A percentile compares a stretch with the other conserved stretches of the same genome.
Conservation (phyloP, 305 asterid species). For the Ilex paraguariensis region DNA sequence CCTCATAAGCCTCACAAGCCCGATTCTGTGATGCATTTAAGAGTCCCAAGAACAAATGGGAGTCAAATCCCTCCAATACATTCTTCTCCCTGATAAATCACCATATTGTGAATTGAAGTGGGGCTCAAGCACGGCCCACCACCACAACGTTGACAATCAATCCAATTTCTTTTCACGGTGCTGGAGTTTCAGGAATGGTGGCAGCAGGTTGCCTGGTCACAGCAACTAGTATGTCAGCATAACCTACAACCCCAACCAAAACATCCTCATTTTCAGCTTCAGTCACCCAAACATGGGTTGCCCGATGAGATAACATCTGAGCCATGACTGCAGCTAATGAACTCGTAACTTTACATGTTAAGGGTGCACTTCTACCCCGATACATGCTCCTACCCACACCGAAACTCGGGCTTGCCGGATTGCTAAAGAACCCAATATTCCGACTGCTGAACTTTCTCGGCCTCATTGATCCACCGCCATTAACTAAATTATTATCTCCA, state of each 20-base stretch:
- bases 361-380: slow-evolving; percentile 83
- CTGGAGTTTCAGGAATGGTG: slow-evolving; percentile 32
- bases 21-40: too few species aligned
- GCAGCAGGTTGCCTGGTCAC: slow-evolving; percentile 59
- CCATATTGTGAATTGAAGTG: too few species aligned
- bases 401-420: slow-evolving; percentile 33
- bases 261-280: slow-evolving; percentile 64
- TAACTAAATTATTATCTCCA: slow-evolving; percentile 26
- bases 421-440: slow-evolving; percentile 67
- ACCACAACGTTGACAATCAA: too few species aligned
- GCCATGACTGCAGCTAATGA: slow-evolving; percentile 97
- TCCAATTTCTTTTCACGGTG: slow-evolving; percentile 18
- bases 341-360: slow-evolving; percentile 72
- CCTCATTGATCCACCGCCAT: slow-evolving; percentile 26
- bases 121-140: too few species aligned
- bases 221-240: slow-evolving; percentile 77
- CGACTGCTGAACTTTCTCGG: slow-evolving; percentile 63
- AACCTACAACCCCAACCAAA: slow-evolving; percentile 80
- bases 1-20: too few species aligned
- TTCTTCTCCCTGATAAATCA: too few species aligned
- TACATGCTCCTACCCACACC: slow-evolving; percentile 74
- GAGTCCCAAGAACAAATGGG: too few species aligned
- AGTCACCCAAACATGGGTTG: slow-evolving; percentile 95
- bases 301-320: slow-evolving; percentile 93
- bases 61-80: too few species aligned